These are phyloP conservation scores for Blakeslea trispora DNA, from an alignment of 371 early-diverging fungal genomes.

Conservation along the genomic window DNA sequence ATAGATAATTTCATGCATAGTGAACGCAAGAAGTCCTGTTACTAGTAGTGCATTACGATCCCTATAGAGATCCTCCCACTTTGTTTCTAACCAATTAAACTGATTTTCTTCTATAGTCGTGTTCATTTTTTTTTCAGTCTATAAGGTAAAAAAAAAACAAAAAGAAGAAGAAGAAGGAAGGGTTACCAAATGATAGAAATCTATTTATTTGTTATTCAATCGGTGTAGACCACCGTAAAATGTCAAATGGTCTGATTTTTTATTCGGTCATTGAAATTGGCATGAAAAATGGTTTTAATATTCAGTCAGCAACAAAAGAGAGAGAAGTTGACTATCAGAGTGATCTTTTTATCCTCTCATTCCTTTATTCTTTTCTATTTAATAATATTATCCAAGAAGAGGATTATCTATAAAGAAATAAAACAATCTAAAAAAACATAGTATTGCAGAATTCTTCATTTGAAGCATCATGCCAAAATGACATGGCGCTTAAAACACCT, in stretches of 20 bases:
- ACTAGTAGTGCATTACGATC: slow-evolving; percentile 72
- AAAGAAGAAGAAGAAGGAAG: slow-evolving; percentile 3
- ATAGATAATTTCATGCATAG: slow-evolving; percentile 79
- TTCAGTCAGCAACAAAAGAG: too few relatives aligned
- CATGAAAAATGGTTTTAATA: too few relatives aligned
- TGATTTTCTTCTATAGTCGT: slow-evolving; percentile 5
- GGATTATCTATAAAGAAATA: background rate
- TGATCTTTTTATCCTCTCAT: too few relatives aligned
- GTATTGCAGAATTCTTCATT: slow-evolving; percentile 21
- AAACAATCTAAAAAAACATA: background rate
- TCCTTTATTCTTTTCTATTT: too few relatives aligned
- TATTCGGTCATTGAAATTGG: slow-evolving; percentile 4
- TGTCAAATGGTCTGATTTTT: slow-evolving; percentile 20
- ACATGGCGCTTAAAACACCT: slow-evolving; percentile 74
- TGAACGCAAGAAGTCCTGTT: slow-evolving; percentile 65
- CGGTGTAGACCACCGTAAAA: slow-evolving; percentile 17
- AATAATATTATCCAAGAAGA: too few relatives aligned
- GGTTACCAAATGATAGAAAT: too few relatives aligned
- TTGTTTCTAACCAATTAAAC: slow-evolving; percentile 17
- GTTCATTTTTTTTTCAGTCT: slow-evolving; percentile 9
- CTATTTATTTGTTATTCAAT: slow-evolving; percentile 2
- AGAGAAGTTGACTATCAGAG: too few relatives aligned
- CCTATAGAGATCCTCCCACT: slow-evolving; percentile 66
- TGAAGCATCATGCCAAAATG: slow-evolving; percentile 45
- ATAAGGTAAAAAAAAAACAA: slow-evolving; percentile 1